Conservation (phyloP, 2,329 filamentous ascomycete genomes). For the Penicillium sp. region DNA sequence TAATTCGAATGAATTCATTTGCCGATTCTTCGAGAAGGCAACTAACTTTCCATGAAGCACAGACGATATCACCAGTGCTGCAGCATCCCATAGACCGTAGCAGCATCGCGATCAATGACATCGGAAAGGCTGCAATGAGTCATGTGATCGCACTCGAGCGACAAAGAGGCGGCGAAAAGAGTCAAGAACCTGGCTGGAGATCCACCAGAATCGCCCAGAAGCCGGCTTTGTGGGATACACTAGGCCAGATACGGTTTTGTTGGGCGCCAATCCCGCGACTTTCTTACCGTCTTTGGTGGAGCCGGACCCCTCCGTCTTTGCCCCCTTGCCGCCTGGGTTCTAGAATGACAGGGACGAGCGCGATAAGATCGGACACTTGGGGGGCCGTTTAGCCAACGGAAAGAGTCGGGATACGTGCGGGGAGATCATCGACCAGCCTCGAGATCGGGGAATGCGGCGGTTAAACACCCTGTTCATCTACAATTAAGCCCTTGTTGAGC, state of each 20-base stretch:
- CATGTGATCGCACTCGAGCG: neutral
- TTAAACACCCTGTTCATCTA: neutral
- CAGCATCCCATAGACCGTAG: neutral
- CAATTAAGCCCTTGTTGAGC: neutral
- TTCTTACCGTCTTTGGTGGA: neutral
- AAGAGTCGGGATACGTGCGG: neutral
- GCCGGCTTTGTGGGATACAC: neutral
- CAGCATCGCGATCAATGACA: neutral
- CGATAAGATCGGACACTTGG: neutral
- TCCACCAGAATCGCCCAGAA: neutral
- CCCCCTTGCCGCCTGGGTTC: neutral
- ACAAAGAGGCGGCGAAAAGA: neutral
- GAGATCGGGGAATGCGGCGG: neutral
- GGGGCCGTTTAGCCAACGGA: neutral
- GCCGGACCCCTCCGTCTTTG: neutral
- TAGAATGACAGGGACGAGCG: constrained; percentile 6
- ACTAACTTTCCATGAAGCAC: no score
- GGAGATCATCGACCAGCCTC: neutral
- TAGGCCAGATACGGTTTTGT: neutral
- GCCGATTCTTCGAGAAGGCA: no score
- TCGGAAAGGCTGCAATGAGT: neutral
- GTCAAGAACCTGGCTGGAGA: neutral
- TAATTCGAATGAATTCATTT: no score
- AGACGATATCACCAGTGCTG: neutral
- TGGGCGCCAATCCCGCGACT: constrained; percentile 3